Evolutionary conservation across 2,329 filamentous ascomycete species (phyloP).

Genomic region (Sarocladium strictum): DNA sequence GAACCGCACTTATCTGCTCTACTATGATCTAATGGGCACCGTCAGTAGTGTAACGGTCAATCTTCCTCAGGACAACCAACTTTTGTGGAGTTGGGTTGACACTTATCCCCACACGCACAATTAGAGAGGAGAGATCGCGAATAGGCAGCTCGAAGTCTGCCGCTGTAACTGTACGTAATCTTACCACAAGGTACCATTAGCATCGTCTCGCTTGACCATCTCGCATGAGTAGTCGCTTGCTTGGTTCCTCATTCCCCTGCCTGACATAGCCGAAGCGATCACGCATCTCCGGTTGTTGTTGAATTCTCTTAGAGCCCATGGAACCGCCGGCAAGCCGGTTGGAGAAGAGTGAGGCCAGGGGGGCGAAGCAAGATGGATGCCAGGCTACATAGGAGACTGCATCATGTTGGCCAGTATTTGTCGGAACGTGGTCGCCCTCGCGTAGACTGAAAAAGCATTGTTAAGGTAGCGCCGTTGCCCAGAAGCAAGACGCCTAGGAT

Average conservation of each 20-base stretch:
- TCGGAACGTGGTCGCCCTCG: background rate
- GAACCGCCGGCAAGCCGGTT: background rate
- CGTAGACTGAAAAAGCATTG: background rate
- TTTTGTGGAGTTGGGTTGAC: background rate
- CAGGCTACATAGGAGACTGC: background rate
- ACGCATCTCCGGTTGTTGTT: background rate
- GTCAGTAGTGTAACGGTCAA: background rate
- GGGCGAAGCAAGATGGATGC: background rate
- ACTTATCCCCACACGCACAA: background rate
- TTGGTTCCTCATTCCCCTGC: background rate
- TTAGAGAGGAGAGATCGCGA: background rate
- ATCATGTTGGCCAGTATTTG: background rate
- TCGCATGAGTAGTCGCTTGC: background rate
- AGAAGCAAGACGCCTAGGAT: background rate
- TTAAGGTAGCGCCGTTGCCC: background rate
- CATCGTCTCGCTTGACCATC: background rate
- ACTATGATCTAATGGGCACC: background rate
- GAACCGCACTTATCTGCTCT: background rate
- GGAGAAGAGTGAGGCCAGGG: background rate
- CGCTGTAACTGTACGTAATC: background rate
- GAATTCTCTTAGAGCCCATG: background rate
- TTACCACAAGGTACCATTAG: background rate
- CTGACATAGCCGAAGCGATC: background rate
- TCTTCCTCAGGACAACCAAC: background rate
- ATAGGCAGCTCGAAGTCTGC: background rate